Evolutionary conservation across 306 rosid genomes (phyloP).

Genomic region (Rosa persica): DNA sequence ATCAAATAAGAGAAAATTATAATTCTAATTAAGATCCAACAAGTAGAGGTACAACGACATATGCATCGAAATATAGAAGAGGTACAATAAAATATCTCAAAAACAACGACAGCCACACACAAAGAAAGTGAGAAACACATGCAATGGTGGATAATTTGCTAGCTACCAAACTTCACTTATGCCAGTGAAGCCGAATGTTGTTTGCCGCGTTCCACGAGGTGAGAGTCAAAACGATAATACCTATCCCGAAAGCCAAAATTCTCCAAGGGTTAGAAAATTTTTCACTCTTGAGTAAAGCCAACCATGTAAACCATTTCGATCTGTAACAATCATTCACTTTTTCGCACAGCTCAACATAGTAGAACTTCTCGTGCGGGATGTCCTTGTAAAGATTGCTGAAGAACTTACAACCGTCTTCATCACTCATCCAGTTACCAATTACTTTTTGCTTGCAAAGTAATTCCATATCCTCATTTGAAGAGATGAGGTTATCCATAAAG

Average conservation of each 20-base stretch:
- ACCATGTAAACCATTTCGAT: background rate
- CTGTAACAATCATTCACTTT: background rate
- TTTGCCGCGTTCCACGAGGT: background rate
- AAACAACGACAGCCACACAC: too few relatives aligned
- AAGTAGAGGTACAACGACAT: too few relatives aligned
- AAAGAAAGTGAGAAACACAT: too few relatives aligned
- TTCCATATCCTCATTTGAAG: background rate
- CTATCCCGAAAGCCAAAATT: background rate
- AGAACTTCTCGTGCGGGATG: background rate
- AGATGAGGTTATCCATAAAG: conserved; percentile 16
- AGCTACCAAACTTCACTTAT: background rate
- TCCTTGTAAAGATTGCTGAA: conserved; percentile 17
- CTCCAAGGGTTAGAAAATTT: conserved; percentile 24
- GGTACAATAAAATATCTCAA: too few relatives aligned
- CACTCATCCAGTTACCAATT: conserved; percentile 2
- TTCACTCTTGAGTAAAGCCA: background rate
- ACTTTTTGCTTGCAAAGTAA: background rate
- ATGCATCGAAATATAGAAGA: too few relatives aligned
- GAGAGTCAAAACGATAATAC: background rate
- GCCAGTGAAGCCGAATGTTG: background rate
- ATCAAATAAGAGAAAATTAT: too few relatives aligned
- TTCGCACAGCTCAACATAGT: background rate
- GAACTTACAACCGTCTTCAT: background rate
- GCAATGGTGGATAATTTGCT: too few relatives aligned
- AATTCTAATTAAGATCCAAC: too few relatives aligned